Evolutionary conservation across 345 rosid genomes (phyloP), one percentile per base, ranked within the genome.

Genomic region (Heritiera fomes): DNA sequence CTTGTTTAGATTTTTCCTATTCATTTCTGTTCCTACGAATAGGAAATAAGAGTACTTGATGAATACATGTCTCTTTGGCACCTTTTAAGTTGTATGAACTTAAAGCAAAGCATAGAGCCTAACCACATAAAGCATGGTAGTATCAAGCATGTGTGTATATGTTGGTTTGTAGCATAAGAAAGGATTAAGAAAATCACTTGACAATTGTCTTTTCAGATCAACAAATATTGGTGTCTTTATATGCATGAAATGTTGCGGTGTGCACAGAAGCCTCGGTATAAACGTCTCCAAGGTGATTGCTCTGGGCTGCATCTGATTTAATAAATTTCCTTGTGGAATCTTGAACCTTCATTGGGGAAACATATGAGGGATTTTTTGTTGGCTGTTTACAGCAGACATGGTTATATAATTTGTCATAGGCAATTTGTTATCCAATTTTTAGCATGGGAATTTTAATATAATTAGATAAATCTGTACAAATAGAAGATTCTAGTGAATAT

Each of bases 161-260:
- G 18, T 55, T 52, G 15, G 20, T 41, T 69, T 78, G 56, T 49
- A 20, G 7, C 34, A 61, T 38, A 18, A 20, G 20, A 45, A 53
- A 14, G 46, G 40, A 74, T 13, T 56, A 52, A 38, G 61, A 70
- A 58, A 71, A 65, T 71, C 58, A 56, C 55, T 79, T 83, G 75
- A 55, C 23, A 61, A 56, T 71, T 80, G 78, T 76, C 28, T 79
- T 75, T 89, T 71, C 97, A 96, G 99, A 88, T 96, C 99, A 45
- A 93, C 94, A 67, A 96, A 96, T 82, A 94, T 96, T 66, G 99
- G 99, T 77, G 99, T 96, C 68, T 96, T 96, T 80, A 80, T 96
- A 78, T 96, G 99, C 89, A 85, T 96, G 85, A 96, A 96, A 87
- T 96, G 99, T 78, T 92, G 98, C 55, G 95, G 98, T 68, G 97